Base-by-base conservation (phyloP, 306 rosid species). In the Parietaria judaica region DNA sequence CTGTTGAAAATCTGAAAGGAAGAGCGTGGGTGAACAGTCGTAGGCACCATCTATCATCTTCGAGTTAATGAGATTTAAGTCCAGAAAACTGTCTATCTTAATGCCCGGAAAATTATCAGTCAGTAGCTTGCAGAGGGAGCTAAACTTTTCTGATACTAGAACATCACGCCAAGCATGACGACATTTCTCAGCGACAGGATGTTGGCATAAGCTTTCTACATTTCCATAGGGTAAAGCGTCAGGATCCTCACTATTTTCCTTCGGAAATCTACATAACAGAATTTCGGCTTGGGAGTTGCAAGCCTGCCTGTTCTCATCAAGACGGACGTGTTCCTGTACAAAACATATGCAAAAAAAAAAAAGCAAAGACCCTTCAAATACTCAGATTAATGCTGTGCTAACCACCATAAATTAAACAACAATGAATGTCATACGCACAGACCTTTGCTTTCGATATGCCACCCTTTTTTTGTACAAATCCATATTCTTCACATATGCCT, bases 1-100 rank as follows among this genome's bases (percentile, higher is more conserved):
- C 99, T 83, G 87, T 73, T 86, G 87, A 74, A 88, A 63, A 74
- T 94, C 99, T 58, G 81, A 68, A 70, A 80, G 78, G 88, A 94
- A 86, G 73, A 86, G 97, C 65, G 56, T 34, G 3, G 97, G 94
- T 7, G 90, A 72, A 49, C 69, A 72, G 76, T 88, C 94, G 69
- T 94, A 94, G 66, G 67, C 78, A 55, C 84, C 88, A 50, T 69
- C 83, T 77, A 82, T 71, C 86, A 94, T 82, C 81, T 87, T 82
- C 50, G 81, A 78, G 81, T 76, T 78, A 54, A 88, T 77, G 71
- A 74, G 72, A 63, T 83, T 83, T 53, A 88, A 80, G 75, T 94
- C 94, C 65, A 94, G 66, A 62, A 84, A 54, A 53, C 71, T 76
- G 67, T 86, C 95, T 58, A 78, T 80, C 74, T 88, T 84, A 69